A percentile compares a stretch with the other conserved stretches of the same genome.
phyloP scores from a whole-genome alignment of 23 red algal species.

The Gracilariopsis chorda region DNA sequence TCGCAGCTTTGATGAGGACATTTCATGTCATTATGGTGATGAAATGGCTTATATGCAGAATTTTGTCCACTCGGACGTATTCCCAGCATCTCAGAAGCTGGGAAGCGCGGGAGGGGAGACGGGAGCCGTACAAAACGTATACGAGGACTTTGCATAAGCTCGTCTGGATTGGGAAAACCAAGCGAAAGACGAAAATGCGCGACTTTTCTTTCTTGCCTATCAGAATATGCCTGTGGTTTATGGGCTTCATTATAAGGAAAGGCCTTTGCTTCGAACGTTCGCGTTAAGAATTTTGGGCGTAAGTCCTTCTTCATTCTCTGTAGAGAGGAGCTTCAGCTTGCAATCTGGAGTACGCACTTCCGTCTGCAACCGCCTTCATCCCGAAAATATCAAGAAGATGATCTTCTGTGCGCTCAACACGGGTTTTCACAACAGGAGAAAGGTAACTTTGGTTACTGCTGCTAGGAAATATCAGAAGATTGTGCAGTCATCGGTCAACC shows the following conservation, averaged over 20 bases:
- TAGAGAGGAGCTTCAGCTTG: slow-evolving; percentile 1
- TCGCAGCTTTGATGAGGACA: neutral
- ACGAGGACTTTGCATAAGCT: neutral
- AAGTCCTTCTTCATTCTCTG: neutral
- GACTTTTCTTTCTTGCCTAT: neutral
- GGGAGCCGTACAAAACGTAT: neutral
- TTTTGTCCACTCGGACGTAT: neutral
- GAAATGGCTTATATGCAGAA: neutral
- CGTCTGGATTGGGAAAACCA: neutral
- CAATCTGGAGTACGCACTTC: neutral
- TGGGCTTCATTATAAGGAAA: neutral
- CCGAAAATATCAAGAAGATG: slow-evolving; percentile 8
- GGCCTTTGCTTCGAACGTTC: neutral
- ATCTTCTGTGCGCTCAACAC: neutral
- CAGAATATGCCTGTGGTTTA: neutral
- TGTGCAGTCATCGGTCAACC: too few relatives aligned
- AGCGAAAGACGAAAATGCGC: neutral
- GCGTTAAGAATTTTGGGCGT: neutral
- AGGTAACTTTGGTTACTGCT: too few relatives aligned
- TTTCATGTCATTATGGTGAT: neutral
- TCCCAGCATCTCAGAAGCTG: neutral
- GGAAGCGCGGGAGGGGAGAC: neutral
- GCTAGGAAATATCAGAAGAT: too few relatives aligned
- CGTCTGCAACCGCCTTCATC: neutral
- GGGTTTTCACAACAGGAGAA: too few relatives aligned